phyloP scores from a whole-genome alignment of 768 basidiomycete species.

The Sutorius australiensis region DNA sequence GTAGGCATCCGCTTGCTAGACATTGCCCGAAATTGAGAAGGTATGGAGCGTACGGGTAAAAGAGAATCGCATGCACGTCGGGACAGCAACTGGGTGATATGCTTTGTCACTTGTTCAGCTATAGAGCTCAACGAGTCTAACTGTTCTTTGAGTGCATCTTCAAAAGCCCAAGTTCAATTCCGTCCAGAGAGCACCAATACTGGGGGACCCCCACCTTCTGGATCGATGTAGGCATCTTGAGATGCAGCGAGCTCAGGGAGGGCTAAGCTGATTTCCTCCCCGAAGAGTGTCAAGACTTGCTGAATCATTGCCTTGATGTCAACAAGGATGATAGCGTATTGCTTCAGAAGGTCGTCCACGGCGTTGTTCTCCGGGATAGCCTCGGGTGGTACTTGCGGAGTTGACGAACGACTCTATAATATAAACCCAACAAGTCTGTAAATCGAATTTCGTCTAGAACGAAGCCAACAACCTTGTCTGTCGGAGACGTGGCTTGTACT shows the following conservation, averaged over 20 bases:
- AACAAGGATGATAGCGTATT: slow-evolving; percentile 61
- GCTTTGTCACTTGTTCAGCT: slow-evolving; percentile 56
- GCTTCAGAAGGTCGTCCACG: slow-evolving; percentile 64
- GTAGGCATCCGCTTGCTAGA: slow-evolving; percentile 65
- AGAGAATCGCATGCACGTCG: slow-evolving; percentile 84
- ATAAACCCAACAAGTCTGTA: slow-evolving; percentile 11
- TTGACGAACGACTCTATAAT: slow-evolving; percentile 44
- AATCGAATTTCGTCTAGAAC: not conserved
- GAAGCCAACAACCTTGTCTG: slow-evolving; percentile 34
- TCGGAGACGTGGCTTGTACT: slow-evolving; percentile 32
- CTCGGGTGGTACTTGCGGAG: slow-evolving; percentile 50
- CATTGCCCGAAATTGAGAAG: slow-evolving; percentile 86
- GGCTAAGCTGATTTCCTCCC: slow-evolving; percentile 59
- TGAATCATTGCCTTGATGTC: slow-evolving; percentile 61
- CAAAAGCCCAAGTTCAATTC: not conserved
- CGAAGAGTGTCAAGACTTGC: slow-evolving; percentile 60
- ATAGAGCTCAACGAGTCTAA: slow-evolving; percentile 47
- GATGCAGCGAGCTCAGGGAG: slow-evolving; percentile 44
- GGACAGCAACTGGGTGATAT: slow-evolving; percentile 67
- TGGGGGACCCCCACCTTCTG: slow-evolving; percentile 47
- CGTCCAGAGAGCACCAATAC: not conserved
- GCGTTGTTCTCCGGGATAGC: slow-evolving; percentile 49
- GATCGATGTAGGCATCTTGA: slow-evolving; percentile 31
- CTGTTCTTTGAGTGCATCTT: slow-evolving; percentile 56
- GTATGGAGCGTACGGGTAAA: slow-evolving; percentile 80